phyloP scores from a whole-genome alignment of 2,329 filamentous ascomycete species.

The Fonsecaea pedrosoi region DNA sequence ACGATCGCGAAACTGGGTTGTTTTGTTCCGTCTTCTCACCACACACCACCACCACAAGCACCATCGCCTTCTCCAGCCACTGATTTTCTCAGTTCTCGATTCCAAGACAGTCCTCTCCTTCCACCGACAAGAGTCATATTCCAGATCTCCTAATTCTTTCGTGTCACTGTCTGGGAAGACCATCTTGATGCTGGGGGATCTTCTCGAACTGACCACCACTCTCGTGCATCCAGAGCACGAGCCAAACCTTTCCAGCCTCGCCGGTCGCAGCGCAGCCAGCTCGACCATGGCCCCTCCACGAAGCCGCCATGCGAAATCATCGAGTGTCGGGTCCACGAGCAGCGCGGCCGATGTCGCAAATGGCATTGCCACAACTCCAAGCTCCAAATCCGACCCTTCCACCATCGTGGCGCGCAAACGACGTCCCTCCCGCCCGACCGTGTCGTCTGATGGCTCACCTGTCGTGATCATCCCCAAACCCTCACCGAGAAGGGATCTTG shows the following conservation, averaged over 20 bases:
- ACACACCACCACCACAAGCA: constrained; percentile 3
- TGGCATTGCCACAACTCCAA: constrained; percentile 18
- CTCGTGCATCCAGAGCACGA: constrained; percentile 31
- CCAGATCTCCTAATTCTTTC: not conserved
- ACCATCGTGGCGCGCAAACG: constrained; percentile 19
- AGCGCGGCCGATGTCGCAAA: constrained; percentile 17
- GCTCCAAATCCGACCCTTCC: constrained; percentile 19
- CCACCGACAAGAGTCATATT: not conserved
- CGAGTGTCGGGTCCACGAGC: constrained; percentile 29
- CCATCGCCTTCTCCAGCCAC: constrained; percentile 19
- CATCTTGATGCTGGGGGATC: constrained; percentile 33
- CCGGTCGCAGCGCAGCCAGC: constrained; percentile 10
- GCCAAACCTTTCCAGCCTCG: constrained; percentile 19
- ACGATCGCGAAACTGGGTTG: constrained; percentile 31
- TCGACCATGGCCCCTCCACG: constrained; percentile 31
- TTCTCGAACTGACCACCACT: constrained; percentile 35
- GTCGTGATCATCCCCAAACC: constrained; percentile 21
- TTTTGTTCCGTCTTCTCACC: constrained; percentile 9
- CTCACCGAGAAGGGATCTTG: not conserved
- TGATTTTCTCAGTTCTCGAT: constrained; percentile 12
- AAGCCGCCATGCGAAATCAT: constrained; percentile 30
- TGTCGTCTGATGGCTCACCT: constrained; percentile 22
- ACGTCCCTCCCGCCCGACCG: constrained; percentile 24
- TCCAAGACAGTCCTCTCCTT: not conserved
- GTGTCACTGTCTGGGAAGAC: not conserved